Base-by-base conservation (phyloP, 345 rosid species). In the Euphorbia pulcherrima region DNA sequence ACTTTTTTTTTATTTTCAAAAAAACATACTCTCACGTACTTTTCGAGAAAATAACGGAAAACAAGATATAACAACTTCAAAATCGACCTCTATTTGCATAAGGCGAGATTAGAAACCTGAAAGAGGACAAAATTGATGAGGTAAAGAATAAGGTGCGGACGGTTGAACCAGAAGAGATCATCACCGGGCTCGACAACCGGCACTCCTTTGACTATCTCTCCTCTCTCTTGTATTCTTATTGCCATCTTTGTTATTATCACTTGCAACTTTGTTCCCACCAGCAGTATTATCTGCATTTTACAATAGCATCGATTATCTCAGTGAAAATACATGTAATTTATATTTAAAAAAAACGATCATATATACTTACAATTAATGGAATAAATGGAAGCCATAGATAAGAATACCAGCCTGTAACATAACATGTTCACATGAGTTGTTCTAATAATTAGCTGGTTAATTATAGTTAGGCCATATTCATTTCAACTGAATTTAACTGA, bases 361-460 rank as follows among this genome's bases (percentile, higher is more conserved):
- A 14, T 5, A 41, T 35, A 60, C 83, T 79, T 67, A 79, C 83
- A 21, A 76, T 62, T 37, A 79, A 53, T 2, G 83, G 83, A 64
- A 79, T 29, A 37, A 79, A 75, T 12, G 83, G 83, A 7, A 79
- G 70, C 83, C 83, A 79, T 52, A 76, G 72, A 54, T 75, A 72
- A 24, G 80, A 70, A 37, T 69, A 73, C 69, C 67, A 62, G 37
- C 83, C 83, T 79, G 77, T 60, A n/a, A n/a, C n/a, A n/a, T n/a
- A n/a, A 28, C 37, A 41, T 18, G 16, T 17, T n/a, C 21, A 52
- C 2, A 44, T n/a, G n/a, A n/a, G n/a, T n/a, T n/a, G n/a, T n/a
- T n/a, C n/a, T n/a, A n/a, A n/a, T n/a, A n/a, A n/a, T n/a, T n/a
- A n/a, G n/a, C n/a, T n/a, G n/a, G n/a, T n/a, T n/a, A n/a, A n/a